Evolutionary conservation across 805 yeast genomes (phyloP), one percentile per base, ranked within the genome.

Genomic region (Priceomyces melissophilus): DNA sequence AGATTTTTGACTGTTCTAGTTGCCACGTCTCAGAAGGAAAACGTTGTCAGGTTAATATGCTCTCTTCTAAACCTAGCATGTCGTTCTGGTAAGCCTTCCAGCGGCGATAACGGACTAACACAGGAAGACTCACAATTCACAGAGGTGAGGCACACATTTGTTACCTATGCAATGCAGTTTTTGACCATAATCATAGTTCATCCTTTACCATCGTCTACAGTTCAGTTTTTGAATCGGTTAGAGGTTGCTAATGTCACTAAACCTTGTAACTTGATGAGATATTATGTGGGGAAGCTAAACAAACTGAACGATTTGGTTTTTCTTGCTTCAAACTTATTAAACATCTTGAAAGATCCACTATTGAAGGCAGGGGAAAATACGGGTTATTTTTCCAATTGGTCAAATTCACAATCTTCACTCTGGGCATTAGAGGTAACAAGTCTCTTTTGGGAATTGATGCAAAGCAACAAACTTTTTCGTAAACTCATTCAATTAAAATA

Each of bases 391-490:
- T 42, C 48, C 34, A 41, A 37, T 23, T 30, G 60, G 56, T 14
- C 49, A 53, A 17, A 43, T 51, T 38, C 35, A 46, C 41, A 47
- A 45, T 56, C 63, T 35, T 49, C 67, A 3, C 52, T 71, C 13
- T 70, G 89, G 82, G 58, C 79, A 2, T 63, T 71, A 3, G 90
- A 84, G 53, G 55, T 76, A n/a, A 60, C 79, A 4, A 71, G 84
- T 55, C 55, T 90, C 7, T 49, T 85, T 11, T 87, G 95, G 86
- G 95, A 86, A 52, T 62, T 88, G 32, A 62, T 78, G 27, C 91
- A 87, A 54, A 81, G 88, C 50, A 91, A 91, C 61, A 69, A 69
- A 43, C 61, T 60, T 37, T 81, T 84, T 52, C 71, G 72, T 43
- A 60, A 72, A 2, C 20, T 55, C 17, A 47, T 61, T 2, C 57